Conservation (phyloP, 2,329 filamentous ascomycete genomes). For the Aspergillus nomiae region DNA sequence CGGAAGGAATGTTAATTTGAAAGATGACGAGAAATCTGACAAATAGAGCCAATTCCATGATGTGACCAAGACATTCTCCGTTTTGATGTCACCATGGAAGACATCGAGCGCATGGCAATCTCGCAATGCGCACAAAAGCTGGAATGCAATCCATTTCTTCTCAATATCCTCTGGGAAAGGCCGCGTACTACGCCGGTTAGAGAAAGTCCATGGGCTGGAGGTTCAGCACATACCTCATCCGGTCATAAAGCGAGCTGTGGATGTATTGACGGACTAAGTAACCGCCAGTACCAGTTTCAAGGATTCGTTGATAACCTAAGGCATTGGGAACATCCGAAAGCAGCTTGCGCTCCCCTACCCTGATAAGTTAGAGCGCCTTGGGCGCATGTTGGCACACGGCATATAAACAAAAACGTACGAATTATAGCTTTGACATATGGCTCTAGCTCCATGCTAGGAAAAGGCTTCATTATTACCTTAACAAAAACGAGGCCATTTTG, state of each 20-base stretch:
- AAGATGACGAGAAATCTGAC: constrained; percentile 93
- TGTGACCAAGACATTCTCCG: constrained; percentile 93
- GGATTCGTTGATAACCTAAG: constrained; percentile 81
- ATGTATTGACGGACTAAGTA: constrained; percentile 94
- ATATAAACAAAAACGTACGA: constrained; percentile 53
- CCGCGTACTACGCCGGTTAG: constrained; percentile 67
- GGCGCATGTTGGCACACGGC: not conserved
- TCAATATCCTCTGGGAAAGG: constrained; percentile 97
- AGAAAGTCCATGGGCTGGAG: not conserved
- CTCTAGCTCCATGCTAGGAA: constrained; percentile 76
- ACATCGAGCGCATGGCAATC: constrained; percentile 89
- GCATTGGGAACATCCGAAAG: constrained; percentile 87
- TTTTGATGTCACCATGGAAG: constrained; percentile 98
- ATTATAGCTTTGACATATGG: constrained; percentile 76
- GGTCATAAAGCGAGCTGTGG: constrained; percentile 95
- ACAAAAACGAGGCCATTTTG: constrained; percentile 89
- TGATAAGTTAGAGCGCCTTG: constrained; percentile 20
- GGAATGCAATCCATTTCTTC: constrained; percentile 98
- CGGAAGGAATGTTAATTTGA: constrained; percentile 90
- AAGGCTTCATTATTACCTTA: constrained; percentile 93
- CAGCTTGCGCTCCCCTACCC: constrained; percentile 72
- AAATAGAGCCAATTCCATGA: constrained; percentile 99
- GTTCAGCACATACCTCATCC: constrained; percentile 60
- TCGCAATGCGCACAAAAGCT: constrained; percentile 85
- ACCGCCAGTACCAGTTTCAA: constrained; percentile 89